These are phyloP conservation scores for Marasmius sp. DNA, from an alignment of 1,284 basidiomycete genomes.

Conservation along the genomic window DNA sequence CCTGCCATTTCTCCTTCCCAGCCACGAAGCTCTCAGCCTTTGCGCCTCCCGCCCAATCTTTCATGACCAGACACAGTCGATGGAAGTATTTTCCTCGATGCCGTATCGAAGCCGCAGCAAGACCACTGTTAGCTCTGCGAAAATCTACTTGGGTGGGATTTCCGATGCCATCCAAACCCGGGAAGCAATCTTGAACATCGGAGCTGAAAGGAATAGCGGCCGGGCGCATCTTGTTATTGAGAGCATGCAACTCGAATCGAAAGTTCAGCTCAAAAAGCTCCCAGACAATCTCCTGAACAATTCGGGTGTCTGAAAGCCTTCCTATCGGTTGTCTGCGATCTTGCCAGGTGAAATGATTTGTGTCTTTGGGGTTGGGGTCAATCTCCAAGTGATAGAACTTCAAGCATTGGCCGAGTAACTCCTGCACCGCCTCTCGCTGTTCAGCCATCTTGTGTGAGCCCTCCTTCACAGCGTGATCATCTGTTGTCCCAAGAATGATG, in stretches of 20 bases:
- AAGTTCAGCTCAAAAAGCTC: not conserved
- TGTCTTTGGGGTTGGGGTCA: not conserved
- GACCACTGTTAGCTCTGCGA: not conserved
- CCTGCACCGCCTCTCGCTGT: not conserved
- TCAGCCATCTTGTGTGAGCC: not conserved
- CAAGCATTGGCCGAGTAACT: not conserved
- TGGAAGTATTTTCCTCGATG: not conserved
- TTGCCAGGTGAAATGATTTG: not conserved
- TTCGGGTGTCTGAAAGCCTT: not conserved
- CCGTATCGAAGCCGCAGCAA: not conserved
- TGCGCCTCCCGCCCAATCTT: not conserved
- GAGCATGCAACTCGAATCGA: not conserved
- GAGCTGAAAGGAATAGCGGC: not conserved
- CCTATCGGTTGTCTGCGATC: not conserved
- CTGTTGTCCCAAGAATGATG: not conserved
- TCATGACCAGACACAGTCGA: not conserved
- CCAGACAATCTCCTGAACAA: not conserved
- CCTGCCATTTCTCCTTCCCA: not conserved
- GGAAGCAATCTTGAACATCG: not conserved
- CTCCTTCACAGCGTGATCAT: not conserved
- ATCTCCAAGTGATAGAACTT: not conserved
- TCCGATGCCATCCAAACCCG: not conserved
- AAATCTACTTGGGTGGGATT: not conserved
- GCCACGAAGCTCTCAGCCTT: not conserved
- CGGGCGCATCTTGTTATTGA: not conserved